phyloP scores from a whole-genome alignment of 164 flowering plant genomes.

The Cinnamomum micranthum region DNA sequence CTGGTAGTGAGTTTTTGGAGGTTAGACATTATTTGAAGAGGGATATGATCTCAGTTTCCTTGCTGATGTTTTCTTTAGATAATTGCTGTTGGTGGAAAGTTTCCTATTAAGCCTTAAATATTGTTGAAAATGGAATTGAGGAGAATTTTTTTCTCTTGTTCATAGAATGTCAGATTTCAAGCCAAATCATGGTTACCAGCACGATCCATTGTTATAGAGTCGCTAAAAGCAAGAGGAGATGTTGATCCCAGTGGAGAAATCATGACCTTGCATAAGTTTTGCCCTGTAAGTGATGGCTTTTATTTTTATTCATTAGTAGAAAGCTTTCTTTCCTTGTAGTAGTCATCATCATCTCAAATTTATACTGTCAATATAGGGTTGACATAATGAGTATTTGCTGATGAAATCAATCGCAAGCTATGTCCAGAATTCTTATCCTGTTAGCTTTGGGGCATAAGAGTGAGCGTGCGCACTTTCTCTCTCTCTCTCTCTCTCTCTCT shows the following conservation, averaged over 20 bases:
- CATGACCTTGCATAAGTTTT: slow-evolving; percentile 52
- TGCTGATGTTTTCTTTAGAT: neutral
- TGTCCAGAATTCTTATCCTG: no score
- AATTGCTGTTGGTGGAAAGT: neutral
- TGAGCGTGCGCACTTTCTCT: no score
- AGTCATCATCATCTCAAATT: neutral
- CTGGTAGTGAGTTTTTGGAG: slow-evolving; percentile 82
- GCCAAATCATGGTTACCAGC: slow-evolving; percentile 95
- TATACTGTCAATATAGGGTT: neutral
- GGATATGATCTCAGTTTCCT: neutral
- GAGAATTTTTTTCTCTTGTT: neutral
- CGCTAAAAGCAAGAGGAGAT: slow-evolving; percentile 52
- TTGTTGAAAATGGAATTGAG: neutral
- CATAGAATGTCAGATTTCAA: slow-evolving; percentile 59
- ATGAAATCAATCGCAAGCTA: no score
- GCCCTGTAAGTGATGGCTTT: slow-evolving; percentile 69
- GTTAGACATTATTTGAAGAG: slow-evolving; percentile 31
- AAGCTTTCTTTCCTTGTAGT: neutral
- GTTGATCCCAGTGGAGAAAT: slow-evolving; percentile 92
- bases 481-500: no score
- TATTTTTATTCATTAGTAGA: neutral
- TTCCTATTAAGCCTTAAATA: neutral
- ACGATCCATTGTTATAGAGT: slow-evolving; percentile 63
- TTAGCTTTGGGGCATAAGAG: no score
- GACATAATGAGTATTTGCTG: no score